Base-by-base conservation (phyloP, 2,329 filamentous ascomycete genomes). In the Fusarium chlamydosporum region DNA sequence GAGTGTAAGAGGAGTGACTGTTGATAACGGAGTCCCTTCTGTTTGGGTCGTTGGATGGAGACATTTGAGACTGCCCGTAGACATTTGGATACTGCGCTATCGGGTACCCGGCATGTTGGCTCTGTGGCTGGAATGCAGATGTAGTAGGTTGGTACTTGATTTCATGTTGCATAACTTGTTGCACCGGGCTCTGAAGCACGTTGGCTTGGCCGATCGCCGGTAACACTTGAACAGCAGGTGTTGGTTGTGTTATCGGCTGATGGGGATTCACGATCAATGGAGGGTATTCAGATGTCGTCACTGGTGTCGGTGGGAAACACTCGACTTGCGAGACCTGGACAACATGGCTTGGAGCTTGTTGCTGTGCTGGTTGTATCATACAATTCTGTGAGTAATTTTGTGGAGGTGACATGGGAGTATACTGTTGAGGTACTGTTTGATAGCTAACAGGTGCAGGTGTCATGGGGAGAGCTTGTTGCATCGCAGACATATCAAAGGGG, bases 401-500 rank as follows among this genome's bases (percentile, higher is more conserved):
- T 0, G 46, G 7, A 4, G 56, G 48, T 3, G 46, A 11, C n/a
- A 52, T 42, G 1, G 60, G 51, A 0, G 37, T 5, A 2, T 40
- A 18, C 10, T 53, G 52, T 5, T 38, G 55, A 0, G 7, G 1
- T 11, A 53, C 50, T 1, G 35, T 40, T 13, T 61, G 58, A 16
- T 47, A 52, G 1, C 38, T 9, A 0, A 35, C 10, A 0, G 38
- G 4, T 1, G 16, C 20, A 7, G 57, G n/a, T 1, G 45, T 48
- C 16, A 1, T 16, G 15, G 70, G 71, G 7, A 73, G 71, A 7
- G 71, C 66, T 0, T 59, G 46, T 10, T 48, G 53, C 35, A 73
- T 58, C 1, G 63, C 41, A 1, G 42, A 10, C 71, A 73, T 66
- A 33, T 67, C 38, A 23, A 23, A 23, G 23, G 23, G 5, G 4